phyloP scores from a whole-genome alignment of 306 rosid species.

The Castanopsis chinensis region DNA sequence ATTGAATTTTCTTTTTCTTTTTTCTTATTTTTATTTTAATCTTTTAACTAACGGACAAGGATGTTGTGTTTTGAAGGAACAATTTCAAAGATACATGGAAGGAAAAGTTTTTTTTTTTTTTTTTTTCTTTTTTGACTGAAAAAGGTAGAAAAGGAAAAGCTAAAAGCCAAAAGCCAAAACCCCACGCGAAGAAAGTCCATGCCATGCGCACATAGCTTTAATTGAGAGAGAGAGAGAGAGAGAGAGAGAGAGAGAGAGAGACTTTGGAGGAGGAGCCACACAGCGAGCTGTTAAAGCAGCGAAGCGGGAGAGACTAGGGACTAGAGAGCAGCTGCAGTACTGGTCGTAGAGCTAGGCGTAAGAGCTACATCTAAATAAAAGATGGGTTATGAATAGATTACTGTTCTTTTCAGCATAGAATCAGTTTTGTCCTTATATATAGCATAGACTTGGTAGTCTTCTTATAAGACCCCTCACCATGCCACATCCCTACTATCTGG shows the following conservation, averaged over 20 bases:
- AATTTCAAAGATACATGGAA: too few relatives aligned
- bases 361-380: constrained; percentile 8
- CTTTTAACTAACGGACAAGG: too few relatives aligned
- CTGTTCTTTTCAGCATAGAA: not conserved
- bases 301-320: constrained; percentile 30
- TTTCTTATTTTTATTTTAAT: too few relatives aligned
- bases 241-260: not conserved
- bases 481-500: not conserved
- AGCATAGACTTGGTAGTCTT: too few relatives aligned
- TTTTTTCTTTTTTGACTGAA: too few relatives aligned
- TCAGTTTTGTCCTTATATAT: not conserved
- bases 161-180: not conserved
- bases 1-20: too few relatives aligned
- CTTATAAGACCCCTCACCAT: not conserved
- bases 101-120: not conserved
- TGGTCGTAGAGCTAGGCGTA: not conserved
- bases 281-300: not conserved
- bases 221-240: constrained; percentile 10
- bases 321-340: constrained; percentile 23
- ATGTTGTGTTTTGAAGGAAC: too few relatives aligned
- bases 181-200: not conserved
- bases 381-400: not conserved
- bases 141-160: too few relatives aligned
- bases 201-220: not conserved
- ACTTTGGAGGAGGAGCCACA: constrained; percentile 9